Evolutionary conservation across 2,329 filamentous ascomycete species (phyloP).

Genomic region (Metarhizium anisopliae): DNA sequence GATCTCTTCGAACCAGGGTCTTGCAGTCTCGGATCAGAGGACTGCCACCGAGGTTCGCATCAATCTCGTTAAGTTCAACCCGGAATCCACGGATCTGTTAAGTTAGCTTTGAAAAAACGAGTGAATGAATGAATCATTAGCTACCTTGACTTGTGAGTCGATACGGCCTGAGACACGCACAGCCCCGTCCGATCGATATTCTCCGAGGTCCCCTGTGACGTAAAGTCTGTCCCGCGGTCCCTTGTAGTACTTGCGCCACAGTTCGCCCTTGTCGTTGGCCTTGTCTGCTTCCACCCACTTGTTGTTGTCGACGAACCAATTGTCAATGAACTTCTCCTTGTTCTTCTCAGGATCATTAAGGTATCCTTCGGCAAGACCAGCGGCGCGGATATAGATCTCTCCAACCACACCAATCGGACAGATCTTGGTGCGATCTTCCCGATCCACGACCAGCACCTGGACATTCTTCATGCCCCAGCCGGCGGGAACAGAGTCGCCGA

Average conservation of each 20-base stretch:
- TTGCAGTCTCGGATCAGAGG: constrained; percentile 74
- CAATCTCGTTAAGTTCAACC: constrained; percentile 91
- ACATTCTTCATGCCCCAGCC: constrained; percentile 84
- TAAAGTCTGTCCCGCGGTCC: constrained; percentile 83
- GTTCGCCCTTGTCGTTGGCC: constrained; percentile 41
- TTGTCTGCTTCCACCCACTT: constrained; percentile 60
- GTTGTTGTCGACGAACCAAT: constrained; percentile 75
- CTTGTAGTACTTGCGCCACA: constrained; percentile 71
- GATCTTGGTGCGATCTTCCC: constrained; percentile 53
- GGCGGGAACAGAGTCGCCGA: constrained; percentile 66
- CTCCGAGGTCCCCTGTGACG: constrained; percentile 77
- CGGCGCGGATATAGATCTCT: constrained; percentile 75
- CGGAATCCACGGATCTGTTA: constrained; percentile 72
- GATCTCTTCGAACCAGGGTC: constrained; percentile 56
- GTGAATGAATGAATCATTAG: too few species aligned
- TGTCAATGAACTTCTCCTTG: constrained; percentile 67
- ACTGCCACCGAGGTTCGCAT: constrained; percentile 68
- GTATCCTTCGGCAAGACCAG: constrained; percentile 77
- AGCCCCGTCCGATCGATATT: constrained; percentile 57
- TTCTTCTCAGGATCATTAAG: constrained; percentile 52
- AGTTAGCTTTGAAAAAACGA: too few species aligned
- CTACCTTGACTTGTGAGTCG: constrained; percentile 76
- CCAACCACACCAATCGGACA: constrained; percentile 77
- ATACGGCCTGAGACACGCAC: constrained; percentile 72
- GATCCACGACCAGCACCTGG: constrained; percentile 76